A percentile compares a stretch with the other conserved stretches of the same genome.
Conservation (phyloP, 2,329 filamentous ascomycete genomes). For the Apiospora aurea region DNA sequence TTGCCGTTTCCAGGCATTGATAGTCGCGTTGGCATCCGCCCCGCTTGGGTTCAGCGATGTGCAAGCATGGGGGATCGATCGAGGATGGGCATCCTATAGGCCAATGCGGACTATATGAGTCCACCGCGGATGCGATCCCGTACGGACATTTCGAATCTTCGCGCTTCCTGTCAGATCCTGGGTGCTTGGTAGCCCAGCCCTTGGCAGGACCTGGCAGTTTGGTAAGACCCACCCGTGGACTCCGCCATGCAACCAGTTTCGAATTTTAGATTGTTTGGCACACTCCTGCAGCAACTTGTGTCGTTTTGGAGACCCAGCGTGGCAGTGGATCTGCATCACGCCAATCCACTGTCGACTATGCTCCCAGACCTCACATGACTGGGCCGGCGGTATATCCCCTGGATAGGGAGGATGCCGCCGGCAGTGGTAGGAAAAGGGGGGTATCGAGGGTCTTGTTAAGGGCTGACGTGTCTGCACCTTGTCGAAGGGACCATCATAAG, state of each 20-base stretch:
- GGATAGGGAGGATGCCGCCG: neutral
- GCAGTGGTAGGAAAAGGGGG: neutral
- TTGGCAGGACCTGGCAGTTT: neutral
- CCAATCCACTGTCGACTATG: neutral
- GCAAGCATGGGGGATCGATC: neutral
- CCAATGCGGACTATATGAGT: neutral
- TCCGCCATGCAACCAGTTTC: neutral
- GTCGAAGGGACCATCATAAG: neutral
- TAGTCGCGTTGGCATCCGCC: neutral
- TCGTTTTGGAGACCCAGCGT: neutral
- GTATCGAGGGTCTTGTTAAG: neutral
- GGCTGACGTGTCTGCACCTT: neutral
- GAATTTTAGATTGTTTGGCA: neutral
- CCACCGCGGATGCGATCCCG: neutral
- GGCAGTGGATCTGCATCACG: neutral
- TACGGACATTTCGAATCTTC: neutral
- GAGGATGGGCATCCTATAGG: neutral
- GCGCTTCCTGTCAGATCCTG: neutral
- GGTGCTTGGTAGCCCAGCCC: neutral
- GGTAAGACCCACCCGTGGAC: neutral
- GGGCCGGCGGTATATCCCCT: neutral
- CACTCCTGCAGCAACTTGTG: neutral
- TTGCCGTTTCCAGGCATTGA: neutral
- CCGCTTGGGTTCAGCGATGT: neutral
- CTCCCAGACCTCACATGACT: neutral